These are phyloP conservation scores for Diaporthe australafricana DNA, from an alignment of 2,329 filamentous ascomycete species.

Conservation along the genomic window DNA sequence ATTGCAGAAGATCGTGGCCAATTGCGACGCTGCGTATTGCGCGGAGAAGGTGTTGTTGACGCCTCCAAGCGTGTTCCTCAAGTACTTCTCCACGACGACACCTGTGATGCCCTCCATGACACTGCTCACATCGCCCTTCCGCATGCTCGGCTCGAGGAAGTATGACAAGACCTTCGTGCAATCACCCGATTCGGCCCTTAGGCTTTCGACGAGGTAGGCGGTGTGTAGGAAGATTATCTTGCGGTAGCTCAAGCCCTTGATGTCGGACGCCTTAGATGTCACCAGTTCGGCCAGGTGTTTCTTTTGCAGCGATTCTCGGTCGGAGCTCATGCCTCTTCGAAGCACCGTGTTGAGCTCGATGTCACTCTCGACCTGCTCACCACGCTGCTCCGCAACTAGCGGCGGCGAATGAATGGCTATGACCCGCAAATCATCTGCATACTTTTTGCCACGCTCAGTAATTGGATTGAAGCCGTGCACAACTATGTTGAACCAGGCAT, in stretches of 20 bases:
- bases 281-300: conserved; percentile 79
- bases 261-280: conserved; percentile 80
- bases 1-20: conserved; percentile 84
- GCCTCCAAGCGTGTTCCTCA: conserved; percentile 79
- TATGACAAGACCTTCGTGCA: conserved; percentile 92
- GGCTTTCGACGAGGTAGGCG: conserved; percentile 87
- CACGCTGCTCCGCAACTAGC: conserved; percentile 87
- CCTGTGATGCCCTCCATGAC: conserved; percentile 73
- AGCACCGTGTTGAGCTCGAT: conserved; percentile 96
- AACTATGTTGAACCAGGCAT: conserved; percentile 98
- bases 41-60: conserved; percentile 85
- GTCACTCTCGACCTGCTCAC: conserved; percentile 92
- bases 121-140: conserved; percentile 70
- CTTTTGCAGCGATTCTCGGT: conserved; percentile 84
- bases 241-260: conserved; percentile 85
- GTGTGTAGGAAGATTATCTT: conserved; percentile 94
- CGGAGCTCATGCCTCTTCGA: conserved; percentile 83
- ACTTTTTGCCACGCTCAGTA: conserved; percentile 78
- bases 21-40: conserved; percentile 87
- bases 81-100: conserved; percentile 83
- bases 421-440: conserved; percentile 81
- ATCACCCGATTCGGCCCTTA: conserved; percentile 87
- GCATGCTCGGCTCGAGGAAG: conserved; percentile 92
- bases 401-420: conserved; percentile 91
- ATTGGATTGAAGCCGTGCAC: conserved; percentile 88